phyloP scores from a whole-genome alignment of 768 basidiomycete species.

The Tylopilus rubrobrunneus region DNA sequence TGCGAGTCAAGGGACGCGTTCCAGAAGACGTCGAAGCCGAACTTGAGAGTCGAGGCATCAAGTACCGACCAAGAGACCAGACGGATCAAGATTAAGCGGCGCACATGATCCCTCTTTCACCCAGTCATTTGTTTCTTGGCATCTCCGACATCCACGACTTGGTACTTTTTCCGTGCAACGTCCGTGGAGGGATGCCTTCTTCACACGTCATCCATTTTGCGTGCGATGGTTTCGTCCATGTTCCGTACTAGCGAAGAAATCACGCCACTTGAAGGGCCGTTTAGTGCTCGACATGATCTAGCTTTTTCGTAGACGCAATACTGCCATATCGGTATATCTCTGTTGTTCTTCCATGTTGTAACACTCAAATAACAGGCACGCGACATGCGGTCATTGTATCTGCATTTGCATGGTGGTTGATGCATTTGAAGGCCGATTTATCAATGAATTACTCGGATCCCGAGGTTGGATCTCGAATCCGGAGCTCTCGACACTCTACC shows the following conservation, averaged over 20 bases:
- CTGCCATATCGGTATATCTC: slow-evolving; percentile 1
- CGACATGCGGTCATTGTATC: neutral
- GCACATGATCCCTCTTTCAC: slow-evolving; percentile 3
- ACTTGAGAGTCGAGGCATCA: slow-evolving; percentile 71
- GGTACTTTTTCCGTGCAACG: neutral
- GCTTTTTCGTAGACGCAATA: slow-evolving; percentile 9
- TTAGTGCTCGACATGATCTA: neutral
- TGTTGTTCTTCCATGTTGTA: neutral
- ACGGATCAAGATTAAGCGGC: slow-evolving; percentile 59
- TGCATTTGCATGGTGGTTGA: neutral
- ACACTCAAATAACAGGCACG: neutral
- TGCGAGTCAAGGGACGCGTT: slow-evolving; percentile 79
- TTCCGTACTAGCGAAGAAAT: slow-evolving; percentile 5
- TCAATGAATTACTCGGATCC: neutral
- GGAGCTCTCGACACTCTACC: slow-evolving; percentile 3
- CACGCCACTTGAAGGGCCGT: slow-evolving; percentile 1
- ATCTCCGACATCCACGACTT: neutral
- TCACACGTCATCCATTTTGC: slow-evolving; percentile 15
- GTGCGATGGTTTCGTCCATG: slow-evolving; percentile 1
- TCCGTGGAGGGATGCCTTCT: neutral
- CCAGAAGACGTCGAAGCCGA: slow-evolving; percentile 84
- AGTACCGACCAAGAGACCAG: slow-evolving; percentile 82
- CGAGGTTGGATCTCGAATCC: neutral
- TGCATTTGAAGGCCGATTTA: neutral
- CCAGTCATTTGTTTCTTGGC: neutral